Evolutionary conservation across 1,284 basidiomycete species (phyloP).

Genomic region (Sanguinoderma infundibulare): DNA sequence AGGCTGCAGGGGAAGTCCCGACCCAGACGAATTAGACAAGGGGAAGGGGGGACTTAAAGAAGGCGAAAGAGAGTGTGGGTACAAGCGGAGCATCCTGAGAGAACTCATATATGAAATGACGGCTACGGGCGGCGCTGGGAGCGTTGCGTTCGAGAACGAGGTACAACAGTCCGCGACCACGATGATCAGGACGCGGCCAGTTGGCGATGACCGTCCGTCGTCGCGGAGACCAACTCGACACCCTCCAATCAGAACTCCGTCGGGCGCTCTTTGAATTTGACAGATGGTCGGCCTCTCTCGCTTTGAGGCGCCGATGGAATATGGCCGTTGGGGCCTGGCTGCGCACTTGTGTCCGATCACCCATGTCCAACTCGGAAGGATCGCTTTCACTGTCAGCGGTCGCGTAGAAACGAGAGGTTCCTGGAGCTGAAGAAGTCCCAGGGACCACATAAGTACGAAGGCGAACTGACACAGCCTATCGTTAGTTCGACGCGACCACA

Average conservation of each 20-base stretch:
- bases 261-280: not conserved
- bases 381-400: no score
- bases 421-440: no score
- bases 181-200: not conserved
- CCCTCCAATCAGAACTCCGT: not conserved
- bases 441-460: no score
- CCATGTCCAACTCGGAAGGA: no score
- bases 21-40: not conserved
- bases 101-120: conserved; percentile 1
- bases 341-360: no score
- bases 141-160: not conserved
- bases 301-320: not conserved
- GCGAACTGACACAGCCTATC: no score
- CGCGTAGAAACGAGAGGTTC: not conserved
- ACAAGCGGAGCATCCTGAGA: not conserved
- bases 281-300: not conserved
- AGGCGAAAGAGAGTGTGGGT: not conserved
- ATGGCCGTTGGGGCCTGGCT: no score
- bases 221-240: not conserved
- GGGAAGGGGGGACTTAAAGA: not conserved
- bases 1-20: not conserved
- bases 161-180: not conserved
- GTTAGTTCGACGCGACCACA: no score
- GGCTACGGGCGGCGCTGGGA: conserved; percentile 1
- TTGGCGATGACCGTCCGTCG: not conserved